Conservation (phyloP, 1,284 basidiomycete species). For the Ustilago bromivora region DNA sequence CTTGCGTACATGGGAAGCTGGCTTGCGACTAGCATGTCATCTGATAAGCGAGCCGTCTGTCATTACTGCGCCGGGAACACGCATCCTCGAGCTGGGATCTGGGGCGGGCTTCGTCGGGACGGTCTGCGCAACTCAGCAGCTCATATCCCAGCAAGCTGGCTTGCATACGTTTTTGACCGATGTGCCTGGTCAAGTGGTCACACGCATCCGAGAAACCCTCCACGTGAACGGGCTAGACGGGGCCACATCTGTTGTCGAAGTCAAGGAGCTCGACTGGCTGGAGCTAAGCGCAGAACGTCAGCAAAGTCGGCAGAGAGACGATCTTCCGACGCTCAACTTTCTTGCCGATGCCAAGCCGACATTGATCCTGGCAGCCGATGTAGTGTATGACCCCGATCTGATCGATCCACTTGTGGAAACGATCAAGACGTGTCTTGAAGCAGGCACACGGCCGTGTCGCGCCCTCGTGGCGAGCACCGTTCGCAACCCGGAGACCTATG, state of each 20-base stretch:
- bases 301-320: conserved; percentile 44
- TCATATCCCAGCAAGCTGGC: not conserved
- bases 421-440: conserved; percentile 33
- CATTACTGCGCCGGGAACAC: conserved; percentile 23
- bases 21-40: conserved; percentile 41
- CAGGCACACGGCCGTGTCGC: conserved; percentile 20
- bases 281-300: conserved; percentile 42
- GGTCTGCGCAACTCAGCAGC: conserved; percentile 35
- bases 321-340: conserved; percentile 41
- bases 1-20: conserved; percentile 54
- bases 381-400: conserved; percentile 54
- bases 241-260: conserved; percentile 7
- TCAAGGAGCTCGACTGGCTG: conserved; percentile 49
- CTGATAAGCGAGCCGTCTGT: conserved; percentile 29
- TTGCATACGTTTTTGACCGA: conserved; percentile 43
- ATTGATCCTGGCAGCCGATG: conserved; percentile 52
- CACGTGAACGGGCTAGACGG: conserved; percentile 28
- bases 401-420: conserved; percentile 45
- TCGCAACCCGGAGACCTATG: conserved; percentile 45
- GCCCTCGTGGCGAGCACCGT: conserved; percentile 51
- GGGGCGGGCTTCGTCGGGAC: conserved; percentile 53
- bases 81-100: conserved; percentile 54
- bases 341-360: conserved; percentile 37
- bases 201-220: conserved; percentile 34
- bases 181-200: conserved; percentile 45